Evolutionary conservation across 2,329 filamentous ascomycete genomes (phyloP), one percentile per base, ranked within the genome.

Genomic region (Saccharata proteae): DNA sequence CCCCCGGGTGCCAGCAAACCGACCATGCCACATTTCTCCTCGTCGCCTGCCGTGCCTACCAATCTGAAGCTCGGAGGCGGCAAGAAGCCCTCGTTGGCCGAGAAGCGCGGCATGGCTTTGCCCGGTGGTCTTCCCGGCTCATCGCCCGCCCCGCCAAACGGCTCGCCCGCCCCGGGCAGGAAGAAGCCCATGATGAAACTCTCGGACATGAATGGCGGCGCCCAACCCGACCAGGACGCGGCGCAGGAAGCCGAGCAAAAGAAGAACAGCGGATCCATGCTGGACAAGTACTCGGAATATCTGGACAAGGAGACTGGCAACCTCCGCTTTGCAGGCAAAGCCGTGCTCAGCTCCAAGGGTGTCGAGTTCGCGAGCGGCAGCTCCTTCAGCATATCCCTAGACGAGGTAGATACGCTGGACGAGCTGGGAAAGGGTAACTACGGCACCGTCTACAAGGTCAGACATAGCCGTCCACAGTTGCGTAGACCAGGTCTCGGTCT

Each of bases 351-450:
- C 40, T 77, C 82, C 16, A 76, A 80, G 11, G 90, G 90, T 16
- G 86, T 98, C 39, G 80, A 96, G 49, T 98, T 98, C 50, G 78
- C 80, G 15, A 85, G 80, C 36, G 90, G 90, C 3, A 80, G 78
- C 32, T 84, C 77, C 12, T 96, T 98, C 57, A 84, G 71, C 48
- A 96, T 98, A 49, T 96, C 88, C 4, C 66, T 98, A 24, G 88
- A 98, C 49, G 88, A 98, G 54, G 81, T 98, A 5, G 84, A 96
- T 46, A 88, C 83, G 2, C 53, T 96, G 36, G 84, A 88, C 39
- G 90, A 98, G 61, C 64, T 98, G 9, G 90, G 90, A 27, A 98
- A 96, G 58, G 90, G 90, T 23, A 98, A 98, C 54, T 98, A 98
- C 47, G 90, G 90, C 38, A 96, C 88, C 2, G 90, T 98, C 4